phyloP scores from a whole-genome alignment of 192 early-diverging fungal genomes.

The Coemansia javaensis region DNA sequence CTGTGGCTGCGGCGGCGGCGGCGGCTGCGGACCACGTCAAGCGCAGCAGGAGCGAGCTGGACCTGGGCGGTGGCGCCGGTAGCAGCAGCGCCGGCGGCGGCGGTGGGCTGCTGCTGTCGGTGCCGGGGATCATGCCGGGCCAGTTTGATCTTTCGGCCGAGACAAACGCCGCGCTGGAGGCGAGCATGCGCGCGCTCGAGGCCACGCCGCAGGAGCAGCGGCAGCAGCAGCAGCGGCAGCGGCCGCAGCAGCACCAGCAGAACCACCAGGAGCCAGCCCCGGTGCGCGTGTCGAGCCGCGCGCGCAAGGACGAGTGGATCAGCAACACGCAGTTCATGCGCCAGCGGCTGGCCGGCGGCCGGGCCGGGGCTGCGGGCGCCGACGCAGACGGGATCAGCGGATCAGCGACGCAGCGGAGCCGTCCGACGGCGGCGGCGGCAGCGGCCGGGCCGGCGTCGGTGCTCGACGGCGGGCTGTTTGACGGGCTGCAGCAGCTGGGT shows the following conservation, averaged over 20 bases:
- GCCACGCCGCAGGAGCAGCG: background rate
- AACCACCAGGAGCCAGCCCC: background rate
- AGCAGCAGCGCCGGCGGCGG: background rate
- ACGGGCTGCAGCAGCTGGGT: background rate
- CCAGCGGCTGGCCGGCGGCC: constrained; percentile 28
- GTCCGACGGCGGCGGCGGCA: background rate
- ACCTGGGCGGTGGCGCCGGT: background rate
- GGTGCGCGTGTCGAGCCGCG: constrained; percentile 1
- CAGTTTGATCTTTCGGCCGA: constrained; percentile 14
- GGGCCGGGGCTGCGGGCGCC: constrained; percentile 1
- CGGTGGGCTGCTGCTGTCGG: constrained; percentile 1
- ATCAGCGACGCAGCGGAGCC: no score
- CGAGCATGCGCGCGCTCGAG: constrained; percentile 1
- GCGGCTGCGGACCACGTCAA: no score
- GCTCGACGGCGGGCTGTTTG: constrained; percentile 6
- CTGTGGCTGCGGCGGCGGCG: no score
- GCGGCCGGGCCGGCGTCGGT: constrained; percentile 2
- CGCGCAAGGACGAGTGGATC: constrained; percentile 43
- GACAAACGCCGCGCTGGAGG: constrained; percentile 19
- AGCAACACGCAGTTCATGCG: constrained; percentile 36
- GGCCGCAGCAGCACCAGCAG: background rate
- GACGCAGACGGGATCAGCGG: no score
- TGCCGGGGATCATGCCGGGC: background rate
- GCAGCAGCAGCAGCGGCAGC: background rate
- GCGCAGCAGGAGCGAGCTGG: constrained; percentile 23